Conservation (phyloP, 2,329 filamentous ascomycete species). For the Cladobotryum mycophilum region DNA sequence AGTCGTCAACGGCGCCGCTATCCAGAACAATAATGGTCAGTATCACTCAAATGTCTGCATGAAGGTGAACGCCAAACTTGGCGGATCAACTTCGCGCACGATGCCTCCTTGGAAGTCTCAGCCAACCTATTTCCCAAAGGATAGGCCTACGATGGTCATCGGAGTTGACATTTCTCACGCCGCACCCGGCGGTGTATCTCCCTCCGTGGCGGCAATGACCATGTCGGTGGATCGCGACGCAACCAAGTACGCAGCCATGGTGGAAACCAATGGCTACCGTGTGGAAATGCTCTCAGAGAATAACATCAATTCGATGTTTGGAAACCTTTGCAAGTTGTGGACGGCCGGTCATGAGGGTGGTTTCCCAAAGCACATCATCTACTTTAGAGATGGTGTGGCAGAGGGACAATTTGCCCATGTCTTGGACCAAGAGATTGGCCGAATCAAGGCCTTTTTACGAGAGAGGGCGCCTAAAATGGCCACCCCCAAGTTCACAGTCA, state of each 20-base stretch:
- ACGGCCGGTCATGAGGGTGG: constrained; percentile 38
- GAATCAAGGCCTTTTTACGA: constrained; percentile 58
- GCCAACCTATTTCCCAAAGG: constrained; percentile 30
- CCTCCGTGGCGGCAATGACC: constrained; percentile 84
- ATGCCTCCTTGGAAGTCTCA: constrained; percentile 27
- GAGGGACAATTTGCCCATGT: constrained; percentile 81
- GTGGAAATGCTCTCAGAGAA: constrained; percentile 67
- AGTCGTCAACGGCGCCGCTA: constrained; percentile 66
- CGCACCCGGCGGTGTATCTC: constrained; percentile 56
- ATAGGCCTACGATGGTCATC: constrained; percentile 68
- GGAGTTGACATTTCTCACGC: constrained; percentile 88
- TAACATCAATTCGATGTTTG: constrained; percentile 63
- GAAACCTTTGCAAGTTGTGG: constrained; percentile 61
- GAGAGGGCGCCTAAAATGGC: constrained; percentile 31
- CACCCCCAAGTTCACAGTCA: constrained; percentile 67
- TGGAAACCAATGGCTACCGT: constrained; percentile 76
- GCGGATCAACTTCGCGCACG: constrained; percentile 62
- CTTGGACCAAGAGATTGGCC: constrained; percentile 66
- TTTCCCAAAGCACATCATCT: constrained; percentile 69
- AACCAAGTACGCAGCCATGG: constrained; percentile 70
- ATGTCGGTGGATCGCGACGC: constrained; percentile 68
- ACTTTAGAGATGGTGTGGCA: constrained; percentile 87
- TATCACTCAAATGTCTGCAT: constrained; percentile 92
- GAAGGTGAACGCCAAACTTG: constrained; percentile 96
- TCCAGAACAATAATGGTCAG: constrained; percentile 64